Evolutionary conservation across 805 yeast species (phyloP).

Genomic region (Yarrowia sp.): DNA sequence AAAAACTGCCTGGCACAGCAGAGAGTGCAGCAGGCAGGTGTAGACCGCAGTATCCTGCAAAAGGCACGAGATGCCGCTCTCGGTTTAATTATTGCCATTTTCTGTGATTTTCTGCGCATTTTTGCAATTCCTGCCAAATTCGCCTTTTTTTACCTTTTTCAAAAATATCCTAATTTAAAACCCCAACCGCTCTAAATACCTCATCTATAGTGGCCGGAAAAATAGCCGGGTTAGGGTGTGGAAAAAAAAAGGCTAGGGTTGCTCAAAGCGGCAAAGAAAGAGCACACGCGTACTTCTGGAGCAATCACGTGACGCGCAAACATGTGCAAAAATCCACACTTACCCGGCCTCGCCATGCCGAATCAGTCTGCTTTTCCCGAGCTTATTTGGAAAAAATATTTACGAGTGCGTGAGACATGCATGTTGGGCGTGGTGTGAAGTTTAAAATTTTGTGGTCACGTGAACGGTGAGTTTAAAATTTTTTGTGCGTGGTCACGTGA

Average conservation of each 20-base stretch:
- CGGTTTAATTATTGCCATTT: not conserved
- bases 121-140: too few species aligned
- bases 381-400: conserved; percentile 6
- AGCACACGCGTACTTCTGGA: not conserved
- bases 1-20: too few species aligned
- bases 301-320: conserved; percentile 10
- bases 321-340: not conserved
- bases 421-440: not conserved
- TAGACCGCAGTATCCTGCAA: not conserved
- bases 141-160: not conserved
- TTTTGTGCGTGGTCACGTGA: not conserved
- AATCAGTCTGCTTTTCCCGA: conserved; percentile 6
- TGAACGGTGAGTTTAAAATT: not conserved
- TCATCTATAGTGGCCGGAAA: conserved; percentile 8
- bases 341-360: too few species aligned
- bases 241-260: not conserved
- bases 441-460: not conserved
- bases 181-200: conserved; percentile 5
- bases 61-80: not conserved
- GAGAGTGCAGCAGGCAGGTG: not conserved
- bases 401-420: not conserved
- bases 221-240: too few species aligned
- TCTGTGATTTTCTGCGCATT: not conserved
- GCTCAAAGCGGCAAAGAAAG: not conserved
- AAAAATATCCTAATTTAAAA: not conserved